These are phyloP conservation scores for Moricandia arvensis DNA, from an alignment of 345 rosid species.

Conservation along the genomic window DNA sequence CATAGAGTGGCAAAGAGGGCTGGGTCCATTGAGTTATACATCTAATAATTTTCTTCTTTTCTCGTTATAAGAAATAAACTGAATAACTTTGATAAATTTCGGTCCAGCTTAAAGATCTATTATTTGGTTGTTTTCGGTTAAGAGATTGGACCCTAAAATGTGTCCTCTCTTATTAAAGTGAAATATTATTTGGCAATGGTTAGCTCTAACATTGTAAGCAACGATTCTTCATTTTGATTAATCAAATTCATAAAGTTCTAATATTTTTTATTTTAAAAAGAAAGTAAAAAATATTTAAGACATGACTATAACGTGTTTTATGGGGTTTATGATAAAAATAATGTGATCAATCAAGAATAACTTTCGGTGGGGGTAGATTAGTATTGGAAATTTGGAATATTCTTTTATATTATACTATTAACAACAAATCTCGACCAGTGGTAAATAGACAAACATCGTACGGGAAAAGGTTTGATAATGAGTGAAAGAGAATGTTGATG, in stretches of 20 bases:
- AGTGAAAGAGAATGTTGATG: slow-evolving; percentile 15
- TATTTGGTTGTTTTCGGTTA: no score
- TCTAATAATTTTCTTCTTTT: background rate
- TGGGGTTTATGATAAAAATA: background rate
- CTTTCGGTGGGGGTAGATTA: slow-evolving; percentile 26
- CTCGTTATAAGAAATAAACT: background rate
- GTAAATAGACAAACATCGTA: slow-evolving; percentile 31
- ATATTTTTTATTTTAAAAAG: no score
- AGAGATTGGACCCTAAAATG: background rate
- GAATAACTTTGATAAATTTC: background rate
- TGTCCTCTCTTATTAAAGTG: background rate
- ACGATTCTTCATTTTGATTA: background rate
- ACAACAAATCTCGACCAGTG: slow-evolving; percentile 23
- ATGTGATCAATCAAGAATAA: slow-evolving; percentile 18
- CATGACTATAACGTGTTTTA: slow-evolving; percentile 13
- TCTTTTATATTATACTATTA: slow-evolving; percentile 5
- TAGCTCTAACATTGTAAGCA: background rate
- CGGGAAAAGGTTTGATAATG: slow-evolving; percentile 20
- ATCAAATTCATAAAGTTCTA: background rate
- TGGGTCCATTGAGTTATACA: slow-evolving; percentile 11
- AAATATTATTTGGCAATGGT: background rate
- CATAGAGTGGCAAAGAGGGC: no score
- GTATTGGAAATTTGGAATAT: background rate
- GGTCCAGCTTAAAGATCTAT: no score
- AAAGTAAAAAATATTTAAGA: background rate